Percentiles rank a stretch among this genome's conserved stretches.
These are phyloP conservation scores for Chalaropsis thielavioides DNA, from an alignment of 2,329 filamentous ascomycete genomes.

Conservation along the genomic window DNA sequence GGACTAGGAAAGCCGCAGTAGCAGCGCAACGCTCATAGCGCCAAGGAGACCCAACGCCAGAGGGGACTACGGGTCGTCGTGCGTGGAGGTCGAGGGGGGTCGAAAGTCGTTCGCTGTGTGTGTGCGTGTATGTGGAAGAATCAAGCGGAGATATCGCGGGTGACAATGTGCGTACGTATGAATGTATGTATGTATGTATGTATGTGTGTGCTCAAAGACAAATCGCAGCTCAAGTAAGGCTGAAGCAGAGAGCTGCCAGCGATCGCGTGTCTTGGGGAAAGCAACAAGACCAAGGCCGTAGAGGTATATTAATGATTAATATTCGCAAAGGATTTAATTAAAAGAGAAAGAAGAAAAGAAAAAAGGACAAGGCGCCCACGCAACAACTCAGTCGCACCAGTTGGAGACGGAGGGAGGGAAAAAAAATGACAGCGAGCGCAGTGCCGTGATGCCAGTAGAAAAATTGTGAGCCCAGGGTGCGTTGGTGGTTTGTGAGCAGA, in stretches of 20 bases:
- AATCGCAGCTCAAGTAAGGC: not conserved
- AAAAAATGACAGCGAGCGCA: not conserved
- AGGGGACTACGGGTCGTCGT: not conserved
- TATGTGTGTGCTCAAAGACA: not conserved
- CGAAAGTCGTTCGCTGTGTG: not conserved
- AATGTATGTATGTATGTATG: too few relatives aligned
- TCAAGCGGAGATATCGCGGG: not conserved
- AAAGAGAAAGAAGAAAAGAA: not conserved
- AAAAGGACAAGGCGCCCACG: not conserved
- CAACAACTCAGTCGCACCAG: not conserved
- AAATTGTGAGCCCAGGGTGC: not conserved
- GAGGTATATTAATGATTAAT: conserved; percentile 5
- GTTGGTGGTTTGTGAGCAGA: not conserved
- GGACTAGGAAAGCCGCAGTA: conserved; percentile 11
- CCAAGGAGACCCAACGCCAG: not conserved
- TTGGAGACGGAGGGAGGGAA: not conserved
- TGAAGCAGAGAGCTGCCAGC: not conserved
- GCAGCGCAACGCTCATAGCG: conserved; percentile 16
- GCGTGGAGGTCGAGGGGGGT: not conserved
- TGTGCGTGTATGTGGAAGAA: not conserved
- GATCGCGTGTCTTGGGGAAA: not conserved
- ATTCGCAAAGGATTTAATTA: not conserved
- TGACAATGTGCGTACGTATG: too few relatives aligned
- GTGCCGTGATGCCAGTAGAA: not conserved
- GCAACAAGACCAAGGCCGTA: not conserved